These are phyloP conservation scores for Polyporus tsugae DNA, from an alignment of 1,284 basidiomycete genomes.

Conservation along the genomic window DNA sequence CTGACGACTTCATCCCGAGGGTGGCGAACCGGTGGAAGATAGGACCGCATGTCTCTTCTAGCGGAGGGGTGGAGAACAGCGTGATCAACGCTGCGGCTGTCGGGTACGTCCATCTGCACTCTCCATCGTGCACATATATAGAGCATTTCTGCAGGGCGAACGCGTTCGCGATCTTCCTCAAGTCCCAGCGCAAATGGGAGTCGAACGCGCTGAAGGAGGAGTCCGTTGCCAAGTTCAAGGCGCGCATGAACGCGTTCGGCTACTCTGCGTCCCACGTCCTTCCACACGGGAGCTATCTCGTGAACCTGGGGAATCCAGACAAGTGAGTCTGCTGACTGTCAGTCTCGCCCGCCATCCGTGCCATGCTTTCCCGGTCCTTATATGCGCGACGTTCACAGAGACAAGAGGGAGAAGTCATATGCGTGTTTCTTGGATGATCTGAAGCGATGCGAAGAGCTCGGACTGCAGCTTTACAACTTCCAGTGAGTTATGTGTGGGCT, in stretches of 20 bases:
- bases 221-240: slow-evolving; percentile 63
- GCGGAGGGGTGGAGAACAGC: slow-evolving; percentile 82
- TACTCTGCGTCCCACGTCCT: slow-evolving; percentile 70
- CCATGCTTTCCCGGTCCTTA: not conserved
- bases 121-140: not conserved
- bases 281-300: slow-evolving; percentile 87
- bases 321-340: slow-evolving; percentile 49
- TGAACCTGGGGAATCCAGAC: slow-evolving; percentile 88
- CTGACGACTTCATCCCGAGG: slow-evolving; percentile 28
- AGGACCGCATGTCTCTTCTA: slow-evolving; percentile 85
- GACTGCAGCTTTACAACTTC: slow-evolving; percentile 83
- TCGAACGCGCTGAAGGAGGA: slow-evolving; percentile 63
- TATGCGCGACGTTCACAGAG: slow-evolving; percentile 47
- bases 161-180: slow-evolving; percentile 86
- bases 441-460: slow-evolving; percentile 81
- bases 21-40: slow-evolving; percentile 61
- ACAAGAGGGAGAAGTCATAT: slow-evolving; percentile 82
- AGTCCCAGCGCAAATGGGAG: slow-evolving; percentile 84
- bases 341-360: not conserved
- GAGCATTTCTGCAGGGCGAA: slow-evolving; percentile 64
- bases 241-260: slow-evolving; percentile 62
- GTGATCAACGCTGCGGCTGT: slow-evolving; percentile 77
- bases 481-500: slow-evolving; percentile 61
- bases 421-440: slow-evolving; percentile 87
- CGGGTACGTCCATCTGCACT: slow-evolving; percentile 54